Evolutionary conservation across 1,284 basidiomycete genomes (phyloP).

Genomic region (Sporisorium scitamineum): DNA sequence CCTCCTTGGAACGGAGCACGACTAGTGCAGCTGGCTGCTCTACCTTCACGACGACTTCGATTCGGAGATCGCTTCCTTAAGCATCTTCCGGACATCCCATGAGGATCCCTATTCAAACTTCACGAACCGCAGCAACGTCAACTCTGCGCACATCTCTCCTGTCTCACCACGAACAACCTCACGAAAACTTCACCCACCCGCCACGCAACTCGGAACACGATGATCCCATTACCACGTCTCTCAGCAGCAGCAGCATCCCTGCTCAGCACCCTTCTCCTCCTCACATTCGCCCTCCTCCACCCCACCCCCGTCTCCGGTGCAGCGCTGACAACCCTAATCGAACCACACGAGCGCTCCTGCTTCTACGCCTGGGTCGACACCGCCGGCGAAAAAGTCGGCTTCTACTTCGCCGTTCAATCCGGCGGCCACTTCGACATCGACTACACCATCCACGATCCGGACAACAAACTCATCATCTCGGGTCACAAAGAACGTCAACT

Average conservation of each 20-base stretch:
- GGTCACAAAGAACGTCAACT: constrained; percentile 90
- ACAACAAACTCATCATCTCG: constrained; percentile 84
- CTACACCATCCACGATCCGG: constrained; percentile 90
- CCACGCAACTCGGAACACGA: not conserved
- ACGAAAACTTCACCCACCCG: not conserved
- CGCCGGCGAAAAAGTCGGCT: constrained; percentile 86
- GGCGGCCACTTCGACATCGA: constrained; percentile 97
- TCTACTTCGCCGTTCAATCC: constrained; percentile 83
- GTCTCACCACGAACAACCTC: not conserved
- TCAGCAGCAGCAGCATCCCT: not conserved
- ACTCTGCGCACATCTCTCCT: not conserved
- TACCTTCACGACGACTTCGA: too few species aligned
- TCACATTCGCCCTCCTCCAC: constrained; percentile 5
- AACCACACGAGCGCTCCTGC: constrained; percentile 87
- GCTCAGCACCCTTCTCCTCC: constrained; percentile 5
- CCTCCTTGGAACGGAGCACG: not conserved
- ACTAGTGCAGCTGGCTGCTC: constrained; percentile 11
- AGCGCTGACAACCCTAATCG: constrained; percentile 87
- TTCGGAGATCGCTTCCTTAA: too few species aligned
- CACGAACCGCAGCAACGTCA: not conserved
- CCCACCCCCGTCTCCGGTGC: constrained; percentile 67
- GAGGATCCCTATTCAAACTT: too few species aligned
- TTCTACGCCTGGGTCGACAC: constrained; percentile 98
- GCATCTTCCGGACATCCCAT: not conserved
- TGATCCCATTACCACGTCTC: constrained; percentile 5